Evolutionary conservation across 257 asterid genomes (phyloP), one percentile per base, ranked within the genome.

Genomic region (Vinca minor): DNA sequence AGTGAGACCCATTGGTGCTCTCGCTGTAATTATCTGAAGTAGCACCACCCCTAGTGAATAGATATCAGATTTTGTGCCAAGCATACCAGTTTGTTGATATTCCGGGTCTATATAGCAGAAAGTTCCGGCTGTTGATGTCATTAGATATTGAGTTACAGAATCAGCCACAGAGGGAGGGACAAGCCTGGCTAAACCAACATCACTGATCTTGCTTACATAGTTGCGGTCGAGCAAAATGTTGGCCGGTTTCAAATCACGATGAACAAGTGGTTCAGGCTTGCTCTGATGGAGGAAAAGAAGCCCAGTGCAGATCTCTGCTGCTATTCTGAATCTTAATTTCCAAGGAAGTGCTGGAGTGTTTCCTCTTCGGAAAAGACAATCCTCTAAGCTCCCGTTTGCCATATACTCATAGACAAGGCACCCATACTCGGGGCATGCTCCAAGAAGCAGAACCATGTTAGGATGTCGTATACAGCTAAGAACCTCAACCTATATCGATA

Each of bases 341-440:
- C 96, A 92, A 1, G 98, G 71, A 67, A 87, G 91, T 12, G 72
- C 85, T 13, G 95, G 96, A 12, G 84, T 62, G 74, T 82, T 83
- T 34, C 85, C 96, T 64, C 77, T 75, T 23, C 79, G 67, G 68
- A 87, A 85, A 58, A 92, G 82, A 62, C 94, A 65, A 64, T 92
- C 98, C 1, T 92, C 98, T 70, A 91, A 73, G 86, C 95, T 88
- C 53, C 98, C 96, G 31, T 91, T 88, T 41, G 88, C 86, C 95
- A 88, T 86, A 86, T 85, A 81, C 71, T 91, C 98, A 31, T 91
- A 91, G 35, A 91, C 95, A 18, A 88, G 87, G 75, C 95, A 91
- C n/a, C 98, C 98, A 10, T 84, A 84, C 61, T 88, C 96, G 4
- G 95, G 96, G 75, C 98, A 91, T 32, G 98, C 98, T 65, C 98